Evolutionary conservation across 2,329 filamentous ascomycete genomes (phyloP).

Genomic region (Chaetomiaceae sp.): DNA sequence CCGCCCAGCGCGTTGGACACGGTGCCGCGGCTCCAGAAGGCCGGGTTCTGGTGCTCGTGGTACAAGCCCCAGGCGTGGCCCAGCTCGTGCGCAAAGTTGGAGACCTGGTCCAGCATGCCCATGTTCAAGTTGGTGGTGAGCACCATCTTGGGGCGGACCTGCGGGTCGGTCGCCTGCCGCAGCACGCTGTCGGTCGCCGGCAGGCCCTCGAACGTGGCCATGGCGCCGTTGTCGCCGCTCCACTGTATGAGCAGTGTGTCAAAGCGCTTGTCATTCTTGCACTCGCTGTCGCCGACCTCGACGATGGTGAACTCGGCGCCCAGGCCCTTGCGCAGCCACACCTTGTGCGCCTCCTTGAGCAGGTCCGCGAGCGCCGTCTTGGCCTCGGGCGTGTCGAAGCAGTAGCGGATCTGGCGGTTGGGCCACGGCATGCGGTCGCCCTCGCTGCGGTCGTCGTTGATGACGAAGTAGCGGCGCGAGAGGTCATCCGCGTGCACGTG

Average conservation of each 20-base stretch:
- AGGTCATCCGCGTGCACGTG: no score
- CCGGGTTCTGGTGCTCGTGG: conserved; percentile 7
- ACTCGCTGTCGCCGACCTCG: neutral
- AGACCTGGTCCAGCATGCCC: conserved; percentile 2
- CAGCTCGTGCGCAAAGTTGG: conserved; percentile 5
- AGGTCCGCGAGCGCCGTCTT: neutral
- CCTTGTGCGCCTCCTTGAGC: neutral
- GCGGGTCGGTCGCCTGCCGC: neutral
- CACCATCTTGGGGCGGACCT: neutral
- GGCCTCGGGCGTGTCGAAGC: neutral
- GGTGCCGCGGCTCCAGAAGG: neutral
- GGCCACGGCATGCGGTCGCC: conserved; percentile 3
- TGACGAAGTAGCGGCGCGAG: neutral
- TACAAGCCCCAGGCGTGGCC: conserved; percentile 6
- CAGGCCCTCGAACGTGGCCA: conserved; percentile 4
- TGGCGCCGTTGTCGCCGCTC: conserved; percentile 3
- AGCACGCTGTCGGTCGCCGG: neutral
- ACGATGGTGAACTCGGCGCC: conserved; percentile 1
- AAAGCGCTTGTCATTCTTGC: neutral
- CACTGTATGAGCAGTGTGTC: conserved; percentile 1
- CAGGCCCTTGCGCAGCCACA: neutral
- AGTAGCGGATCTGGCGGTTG: conserved; percentile 5
- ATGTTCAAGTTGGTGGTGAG: conserved; percentile 1
- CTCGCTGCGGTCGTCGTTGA: neutral
- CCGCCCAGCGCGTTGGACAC: neutral